Conservation (phyloP, 441 rosid genomes). For the Adansonia gregorii region DNA sequence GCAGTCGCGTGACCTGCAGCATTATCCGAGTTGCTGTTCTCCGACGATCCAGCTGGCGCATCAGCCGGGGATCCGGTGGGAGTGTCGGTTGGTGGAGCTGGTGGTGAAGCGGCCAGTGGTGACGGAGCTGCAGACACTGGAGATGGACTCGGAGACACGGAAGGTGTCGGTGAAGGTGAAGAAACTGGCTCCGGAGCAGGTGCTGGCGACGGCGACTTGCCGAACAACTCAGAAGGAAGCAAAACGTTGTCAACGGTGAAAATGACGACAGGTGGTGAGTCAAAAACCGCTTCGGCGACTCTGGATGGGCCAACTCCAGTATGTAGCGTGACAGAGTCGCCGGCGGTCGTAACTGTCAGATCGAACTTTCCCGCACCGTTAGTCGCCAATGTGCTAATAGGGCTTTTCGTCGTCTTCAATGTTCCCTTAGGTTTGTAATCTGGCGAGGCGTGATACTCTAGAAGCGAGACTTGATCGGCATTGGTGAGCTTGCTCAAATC, state of each 20-base stretch:
- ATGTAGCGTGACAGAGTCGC: slow-evolving; percentile 75
- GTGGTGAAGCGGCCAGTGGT: slow-evolving; percentile 75
- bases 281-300: slow-evolving; percentile 70
- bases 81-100: slow-evolving; percentile 70
- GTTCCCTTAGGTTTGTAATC: slow-evolving; percentile 71
- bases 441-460: slow-evolving; percentile 71
- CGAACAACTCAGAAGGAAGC: slow-evolving; percentile 70
- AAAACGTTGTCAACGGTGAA: slow-evolving; percentile 75
- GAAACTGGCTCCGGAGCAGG: slow-evolving; percentile 62
- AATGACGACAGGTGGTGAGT: slow-evolving; percentile 68
- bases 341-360: slow-evolving; percentile 58
- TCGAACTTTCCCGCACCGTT: slow-evolving; percentile 73
- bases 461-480: slow-evolving; percentile 72
- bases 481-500: slow-evolving; percentile 74
- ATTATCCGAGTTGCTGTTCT: slow-evolving; percentile 50
- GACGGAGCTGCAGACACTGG: slow-evolving; percentile 63
- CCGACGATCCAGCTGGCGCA: slow-evolving; percentile 50
- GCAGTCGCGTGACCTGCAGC: slow-evolving; percentile 47
- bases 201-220: slow-evolving; percentile 68
- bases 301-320: slow-evolving; percentile 76
- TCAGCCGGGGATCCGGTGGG: slow-evolving; percentile 67
- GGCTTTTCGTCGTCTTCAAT: slow-evolving; percentile 58
- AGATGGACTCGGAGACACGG: slow-evolving; percentile 46
- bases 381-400: slow-evolving; percentile 70
- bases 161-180: slow-evolving; percentile 56